These are phyloP conservation scores for Xylaria sp. DNA, from an alignment of 2,329 filamentous ascomycete species.

Conservation along the genomic window DNA sequence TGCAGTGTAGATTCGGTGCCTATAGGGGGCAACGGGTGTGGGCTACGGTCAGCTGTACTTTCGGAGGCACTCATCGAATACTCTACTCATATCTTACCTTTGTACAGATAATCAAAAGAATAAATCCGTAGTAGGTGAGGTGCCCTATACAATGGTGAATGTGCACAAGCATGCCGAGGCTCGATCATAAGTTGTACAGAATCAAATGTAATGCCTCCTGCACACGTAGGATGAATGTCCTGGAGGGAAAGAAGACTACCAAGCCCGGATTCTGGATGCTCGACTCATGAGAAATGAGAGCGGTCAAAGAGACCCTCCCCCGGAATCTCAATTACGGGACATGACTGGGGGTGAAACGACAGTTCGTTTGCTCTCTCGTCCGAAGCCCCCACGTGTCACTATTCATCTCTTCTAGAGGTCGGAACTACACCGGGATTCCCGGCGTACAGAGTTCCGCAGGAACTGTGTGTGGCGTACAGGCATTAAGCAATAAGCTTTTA, in stretches of 20 bases:
- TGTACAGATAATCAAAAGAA: background rate
- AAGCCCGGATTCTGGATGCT: background rate
- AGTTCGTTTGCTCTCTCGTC: slow-evolving; percentile 9
- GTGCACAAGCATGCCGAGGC: background rate
- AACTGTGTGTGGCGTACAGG: background rate
- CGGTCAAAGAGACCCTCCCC: slow-evolving; percentile 15
- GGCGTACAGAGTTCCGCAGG: background rate
- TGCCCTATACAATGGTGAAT: background rate
- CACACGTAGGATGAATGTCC: background rate
- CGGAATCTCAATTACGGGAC: background rate
- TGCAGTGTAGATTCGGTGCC: background rate
- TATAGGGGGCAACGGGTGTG: background rate
- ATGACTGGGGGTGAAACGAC: background rate
- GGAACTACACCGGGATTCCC: background rate
- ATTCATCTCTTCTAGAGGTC: slow-evolving; percentile 25
- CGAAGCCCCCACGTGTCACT: slow-evolving; percentile 24
- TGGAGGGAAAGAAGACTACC: background rate
- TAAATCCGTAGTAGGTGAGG: background rate
- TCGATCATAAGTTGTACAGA: background rate
- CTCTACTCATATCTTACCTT: background rate
- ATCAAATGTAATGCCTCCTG: background rate
- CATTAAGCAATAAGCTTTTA: background rate
- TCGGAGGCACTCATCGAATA: background rate
- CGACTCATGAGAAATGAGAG: background rate
- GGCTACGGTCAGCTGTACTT: background rate